Conservation (phyloP, 768 basidiomycete species). For the Tricholoma terreum region DNA sequence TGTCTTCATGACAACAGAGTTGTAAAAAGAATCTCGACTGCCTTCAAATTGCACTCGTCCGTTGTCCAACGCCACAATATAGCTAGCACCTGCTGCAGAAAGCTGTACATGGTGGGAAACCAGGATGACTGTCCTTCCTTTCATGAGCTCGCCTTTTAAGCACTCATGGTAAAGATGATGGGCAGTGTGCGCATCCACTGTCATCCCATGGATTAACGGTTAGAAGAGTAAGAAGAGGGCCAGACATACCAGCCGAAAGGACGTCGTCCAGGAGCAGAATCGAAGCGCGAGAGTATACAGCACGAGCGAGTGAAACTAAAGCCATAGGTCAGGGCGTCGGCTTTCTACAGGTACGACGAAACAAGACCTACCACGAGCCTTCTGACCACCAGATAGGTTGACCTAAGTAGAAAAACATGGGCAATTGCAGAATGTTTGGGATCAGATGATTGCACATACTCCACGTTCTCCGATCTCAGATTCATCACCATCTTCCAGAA, state of each 20-base stretch:
- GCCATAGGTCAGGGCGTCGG: background rate
- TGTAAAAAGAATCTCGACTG: conserved; percentile 56
- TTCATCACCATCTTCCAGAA: conserved; percentile 85
- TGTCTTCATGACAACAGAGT: conserved; percentile 61
- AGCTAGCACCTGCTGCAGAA: conserved; percentile 73
- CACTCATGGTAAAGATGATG: conserved; percentile 84
- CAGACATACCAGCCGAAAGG: conserved; percentile 43
- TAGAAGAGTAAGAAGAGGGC: background rate
- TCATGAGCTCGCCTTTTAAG: conserved; percentile 78
- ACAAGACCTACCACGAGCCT: conserved; percentile 56
- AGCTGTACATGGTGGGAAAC: conserved; percentile 96
- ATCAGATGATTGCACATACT: conserved; percentile 36
- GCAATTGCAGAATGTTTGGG: background rate
- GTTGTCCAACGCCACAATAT: conserved; percentile 81
- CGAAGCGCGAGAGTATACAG: conserved; percentile 86
- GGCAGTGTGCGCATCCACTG: conserved; percentile 91
- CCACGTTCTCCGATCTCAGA: conserved; percentile 88
- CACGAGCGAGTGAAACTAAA: conserved; percentile 72
- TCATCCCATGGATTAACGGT: conserved; percentile 5
- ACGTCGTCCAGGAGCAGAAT: conserved; percentile 85
- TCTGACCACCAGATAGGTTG: conserved; percentile 60
- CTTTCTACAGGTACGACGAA: background rate
- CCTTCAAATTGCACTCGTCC: conserved; percentile 80
- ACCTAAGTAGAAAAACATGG: conserved; percentile 26
- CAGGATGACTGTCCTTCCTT: conserved; percentile 80